Base-by-base conservation (phyloP, 2,329 filamentous ascomycete genomes). In the Botrytis fragariae region DNA sequence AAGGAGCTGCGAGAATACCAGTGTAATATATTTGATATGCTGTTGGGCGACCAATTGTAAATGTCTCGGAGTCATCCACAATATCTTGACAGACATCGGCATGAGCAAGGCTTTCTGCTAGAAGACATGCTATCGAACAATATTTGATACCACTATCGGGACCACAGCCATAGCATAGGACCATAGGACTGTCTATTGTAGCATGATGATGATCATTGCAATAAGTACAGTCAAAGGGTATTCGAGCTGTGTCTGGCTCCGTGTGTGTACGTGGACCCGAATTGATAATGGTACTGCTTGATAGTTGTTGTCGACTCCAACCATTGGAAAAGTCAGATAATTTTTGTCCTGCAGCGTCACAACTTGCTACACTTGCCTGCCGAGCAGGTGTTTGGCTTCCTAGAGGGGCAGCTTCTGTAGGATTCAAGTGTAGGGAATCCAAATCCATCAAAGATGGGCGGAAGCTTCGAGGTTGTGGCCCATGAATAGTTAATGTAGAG, bases 41-140 rank as follows among this genome's bases (percentile, higher is more conserved):
- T 29, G 64, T 35, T 44, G 69, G 72, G 42, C 69, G 44, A 42
- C 16, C 22, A 10, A 32, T 54, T 32, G 51, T 45, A 14, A n/a
- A 20, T 18, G 59, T 67, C 39, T 29, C 62, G 20, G 59, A 54
- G 10, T 69, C 69, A 16, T 74, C 59, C 37, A 73, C 69, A n/a
- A 45, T 57, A 35, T 77, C 73, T 29, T 71, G 70, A 35, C 77
- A 78, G 29, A 65, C 63, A 37, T 45, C 25, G 35, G 73, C 61
- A 73, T 80, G 79, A 57, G 73, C 45, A 32, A 74, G 76, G 25
- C 77, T 63, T 59, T 78, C 73, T 14, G 76, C 75, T 22, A 79
- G 67, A 29, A 79, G 72, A 74, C 79, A 80, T n/a, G 76, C 77
- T 12, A 54, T 45, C 6, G 78, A 78, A 54, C 78, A 80, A 44